Base-by-base conservation (phyloP, 345 rosid species). In the Eucalyptus albens region DNA sequence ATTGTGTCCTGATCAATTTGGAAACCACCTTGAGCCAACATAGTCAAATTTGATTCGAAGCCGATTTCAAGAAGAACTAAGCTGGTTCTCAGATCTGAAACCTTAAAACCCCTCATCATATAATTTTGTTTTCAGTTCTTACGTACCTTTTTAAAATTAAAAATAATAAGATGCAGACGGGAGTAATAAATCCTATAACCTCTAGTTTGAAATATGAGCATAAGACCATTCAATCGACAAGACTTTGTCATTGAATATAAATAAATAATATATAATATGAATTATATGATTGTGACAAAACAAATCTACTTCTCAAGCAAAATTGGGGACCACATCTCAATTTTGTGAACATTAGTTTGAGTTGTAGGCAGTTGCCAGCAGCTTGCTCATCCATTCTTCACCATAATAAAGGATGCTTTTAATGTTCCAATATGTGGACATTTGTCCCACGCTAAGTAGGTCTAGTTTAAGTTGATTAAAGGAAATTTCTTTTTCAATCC, bases 101-200 rank as follows among this genome's bases (percentile, higher is more conserved):
- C 11, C 4, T 31, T 8, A 16, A 33, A 67, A 67, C 6, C 22
- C 19, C 11, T 67, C 21, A 0, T 67, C 5, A 31, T 60, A 9
- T 5, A 67, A 31, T 16, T 67, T 67, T 17, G 11, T 67, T 67
- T 31, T 33, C 0, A 10, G 6, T 8, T 67, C 42, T 67, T 60
- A 56, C 1, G 6, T 56, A 56, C 29, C 62, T 56, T 22, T 9
- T 9, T 24, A 1, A 56, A 22, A 22, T 8, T 22, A 55, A 56
- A 55, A 22, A 56, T 56, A 56, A 3, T 10, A 27, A 60, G 33
- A 27, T 60, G 69, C 33, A 60, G 13, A 60, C 0, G 4, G 16
- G 33, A 27, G 8, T 5, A 12, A 2, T 60, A 60, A 29, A 11
- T 5, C 15, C 1, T 0, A 0, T 60, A 13, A 27, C 16, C 16